Base-by-base conservation (phyloP, 805 yeast genomes). In the Starmerella kuoi region DNA sequence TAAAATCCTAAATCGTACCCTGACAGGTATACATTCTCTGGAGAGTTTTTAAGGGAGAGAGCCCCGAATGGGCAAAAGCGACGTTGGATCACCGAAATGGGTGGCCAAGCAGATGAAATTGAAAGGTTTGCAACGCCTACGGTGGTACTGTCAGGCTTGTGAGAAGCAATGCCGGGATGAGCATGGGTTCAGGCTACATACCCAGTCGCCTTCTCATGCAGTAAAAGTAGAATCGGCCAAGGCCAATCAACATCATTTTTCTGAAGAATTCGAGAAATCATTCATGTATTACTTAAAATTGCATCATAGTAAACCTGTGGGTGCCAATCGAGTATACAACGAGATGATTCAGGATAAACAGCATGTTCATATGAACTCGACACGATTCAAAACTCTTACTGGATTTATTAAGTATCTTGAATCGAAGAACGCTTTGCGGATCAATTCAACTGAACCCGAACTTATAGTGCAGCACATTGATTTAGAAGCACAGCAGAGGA, bases 141-240 rank as follows among this genome's bases (percentile, higher is more conserved):
- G 75, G 47, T 88, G 75, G 69, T 93, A 86, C 61, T 91, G 99
- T 60, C 97, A 66, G 59, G 70, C 84, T 2, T 91, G 99, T 56
- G 74, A 71, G 57, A 85, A 88, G 55, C 99, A 91, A 62, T 87
- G 97, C 59, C 66, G 96, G 42, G 99, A 93, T 59, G 94, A 82
- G 48, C 88, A 91, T 62, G 99, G 98, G 21, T 91, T 82, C 66
- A 79, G 81, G 54, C 80, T 88, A 54, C 99, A 91, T 59, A 69
- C 79, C n/a, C 68, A 70, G 48, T 77, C 94, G n/a, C 84, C 82
- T 35, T 67, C 81, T 1, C 99, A 91, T 57, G 61, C 72, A 36
- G 71, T 73, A 17, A 73, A 72, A 40, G 71, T 81, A 34, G 60
- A 68, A 17, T 65, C 68, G 4, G 59, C 74, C 5, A 62, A 65